Base-by-base conservation (phyloP, 208 protist genomes). In the Wallacemonas collosoma region DNA sequence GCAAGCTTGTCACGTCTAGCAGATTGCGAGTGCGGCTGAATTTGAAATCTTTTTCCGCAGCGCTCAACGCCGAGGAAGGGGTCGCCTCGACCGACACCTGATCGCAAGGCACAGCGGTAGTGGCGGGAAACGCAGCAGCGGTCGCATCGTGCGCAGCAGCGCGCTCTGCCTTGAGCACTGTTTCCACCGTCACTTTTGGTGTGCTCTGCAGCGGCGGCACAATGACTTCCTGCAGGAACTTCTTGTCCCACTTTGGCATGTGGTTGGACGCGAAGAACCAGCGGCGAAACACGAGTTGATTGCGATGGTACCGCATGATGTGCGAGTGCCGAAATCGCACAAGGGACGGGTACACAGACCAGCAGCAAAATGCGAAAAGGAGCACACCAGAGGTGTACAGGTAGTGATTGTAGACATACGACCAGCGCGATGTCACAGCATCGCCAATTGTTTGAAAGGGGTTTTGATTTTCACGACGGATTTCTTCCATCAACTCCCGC, bases 181-280 rank as follows among this genome's bases (percentile, higher is more conserved):
- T 35, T 5, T 47, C 64, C 15, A 58, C 51, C 5, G 64, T 41
- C 64, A 57, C 40, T 5, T 41, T 2, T 6, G 3, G n/a, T 2
- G 64, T 4, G 3, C 17, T 11, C 2, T 67, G 72, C 11, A 69
- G 65, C 14, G 76, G 66, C 0, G 88, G 88, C 3, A 93, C 61
- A 38, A 88, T 79, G 9, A 91, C 44, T 38, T 85, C 81, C 60
- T 90, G 83, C 12, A 91, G 65, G 54, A 90, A 81, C 61, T 84
- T 86, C 68, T 90, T 89, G 56, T 89, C 75, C 86, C 86, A 92
- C 65, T 89, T 94, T 3, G 89, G 86, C 61, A 94, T 88, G 68
- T 94, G 83, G 15, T 81, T 71, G 1, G 89, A 90, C 26, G 68
- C 71, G 60, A 94, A 94, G 58, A 91, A 76, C 66, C 82, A 81